Evolutionary conservation across 2,329 filamentous ascomycete genomes (phyloP).

Genomic region (Colletotrichum coccodes): DNA sequence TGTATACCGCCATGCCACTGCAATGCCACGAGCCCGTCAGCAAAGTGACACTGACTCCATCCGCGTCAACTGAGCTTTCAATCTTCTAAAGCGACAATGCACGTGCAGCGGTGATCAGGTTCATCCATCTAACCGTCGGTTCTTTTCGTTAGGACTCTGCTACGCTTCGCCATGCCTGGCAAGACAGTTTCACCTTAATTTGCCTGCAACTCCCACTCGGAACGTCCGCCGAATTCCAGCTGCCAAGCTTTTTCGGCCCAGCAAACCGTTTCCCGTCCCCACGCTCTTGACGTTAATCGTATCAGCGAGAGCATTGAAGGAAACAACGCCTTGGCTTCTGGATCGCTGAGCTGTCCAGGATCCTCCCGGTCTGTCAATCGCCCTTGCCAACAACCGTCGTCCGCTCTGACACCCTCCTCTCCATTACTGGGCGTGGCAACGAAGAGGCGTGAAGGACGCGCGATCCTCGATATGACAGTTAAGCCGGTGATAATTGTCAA

Average conservation of each 20-base stretch:
- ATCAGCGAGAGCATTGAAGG: slow-evolving; percentile 11
- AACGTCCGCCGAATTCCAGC: slow-evolving; percentile 19
- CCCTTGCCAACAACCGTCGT: not conserved
- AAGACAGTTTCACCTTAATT: slow-evolving; percentile 20
- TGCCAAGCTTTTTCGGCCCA: slow-evolving; percentile 27
- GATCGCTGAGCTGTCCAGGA: not conserved
- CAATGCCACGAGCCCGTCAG: not conserved
- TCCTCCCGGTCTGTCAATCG: slow-evolving; percentile 2
- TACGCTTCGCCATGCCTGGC: not conserved
- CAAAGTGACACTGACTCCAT: not conserved
- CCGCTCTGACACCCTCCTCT: not conserved
- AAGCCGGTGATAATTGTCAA: slow-evolving; percentile 7
- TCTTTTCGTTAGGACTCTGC: not conserved
- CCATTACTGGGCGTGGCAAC: not conserved
- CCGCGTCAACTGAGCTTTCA: not conserved
- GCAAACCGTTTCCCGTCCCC: not conserved
- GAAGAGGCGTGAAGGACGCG: not conserved
- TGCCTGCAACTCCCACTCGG: slow-evolving; percentile 14
- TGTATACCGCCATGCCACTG: not conserved
- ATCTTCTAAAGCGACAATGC: not conserved
- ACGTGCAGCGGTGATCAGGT: not conserved
- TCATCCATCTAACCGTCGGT: slow-evolving; percentile 2
- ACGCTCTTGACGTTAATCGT: slow-evolving; percentile 10
- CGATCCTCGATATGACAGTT: not conserved
- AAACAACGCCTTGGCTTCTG: slow-evolving; percentile 13